Evolutionary conservation across 2,329 filamentous ascomycete genomes (phyloP).

Genomic region (Nigrograna mackinnonii): DNA sequence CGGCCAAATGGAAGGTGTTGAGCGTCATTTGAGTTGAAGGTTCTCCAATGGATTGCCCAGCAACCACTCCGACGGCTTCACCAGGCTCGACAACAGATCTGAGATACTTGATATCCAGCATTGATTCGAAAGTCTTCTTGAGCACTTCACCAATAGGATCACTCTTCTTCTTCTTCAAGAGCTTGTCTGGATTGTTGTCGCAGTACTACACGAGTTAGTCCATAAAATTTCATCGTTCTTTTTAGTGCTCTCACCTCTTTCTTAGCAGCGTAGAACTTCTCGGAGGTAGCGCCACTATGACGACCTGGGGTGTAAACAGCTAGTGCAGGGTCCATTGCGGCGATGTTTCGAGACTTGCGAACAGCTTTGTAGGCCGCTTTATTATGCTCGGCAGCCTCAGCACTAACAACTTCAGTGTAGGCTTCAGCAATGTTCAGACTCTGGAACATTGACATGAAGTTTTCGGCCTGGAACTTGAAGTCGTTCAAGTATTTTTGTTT

Average conservation of each 20-base stretch:
- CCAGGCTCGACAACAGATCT: constrained; percentile 91
- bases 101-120: constrained; percentile 91
- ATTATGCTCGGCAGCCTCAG: constrained; percentile 65
- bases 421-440: constrained; percentile 70
- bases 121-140: constrained; percentile 73
- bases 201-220: too few relatives aligned
- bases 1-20: constrained; percentile 99
- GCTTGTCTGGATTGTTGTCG: constrained; percentile 70
- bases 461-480: constrained; percentile 88
- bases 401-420: constrained; percentile 62
- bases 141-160: constrained; percentile 51
- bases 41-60: constrained; percentile 94
- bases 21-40: constrained; percentile 99
- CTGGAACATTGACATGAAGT: constrained; percentile 78
- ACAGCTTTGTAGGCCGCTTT: constrained; percentile 77
- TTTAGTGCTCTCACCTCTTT: constrained; percentile 52
- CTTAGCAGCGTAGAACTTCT: constrained; percentile 76
- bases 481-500: constrained; percentile 91
- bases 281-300: constrained; percentile 84
- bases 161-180: constrained; percentile 64
- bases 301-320: constrained; percentile 75
- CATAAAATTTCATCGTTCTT: not conserved
- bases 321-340: constrained; percentile 74
- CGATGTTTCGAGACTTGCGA: constrained; percentile 70
- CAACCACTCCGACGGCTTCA: constrained; percentile 95